Evolutionary conservation across 176 grass and related monocot genomes (phyloP).

Genomic region (Olyra latifolia): DNA sequence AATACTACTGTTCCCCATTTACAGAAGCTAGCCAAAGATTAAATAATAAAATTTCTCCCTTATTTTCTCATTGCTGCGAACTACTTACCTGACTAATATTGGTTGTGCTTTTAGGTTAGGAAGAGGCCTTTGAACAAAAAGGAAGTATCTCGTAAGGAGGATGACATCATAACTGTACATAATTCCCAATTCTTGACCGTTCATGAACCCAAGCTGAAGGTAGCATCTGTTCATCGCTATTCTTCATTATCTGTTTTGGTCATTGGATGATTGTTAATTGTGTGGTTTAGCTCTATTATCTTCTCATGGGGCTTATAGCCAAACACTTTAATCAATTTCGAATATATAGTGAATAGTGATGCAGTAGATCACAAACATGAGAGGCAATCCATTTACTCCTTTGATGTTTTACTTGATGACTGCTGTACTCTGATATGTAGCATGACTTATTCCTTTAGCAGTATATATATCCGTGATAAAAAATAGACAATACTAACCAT

Average conservation of each 20-base stretch:
- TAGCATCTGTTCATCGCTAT: conserved; percentile 27
- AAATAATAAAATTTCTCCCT: not conserved
- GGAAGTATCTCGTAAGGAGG: conserved; percentile 88
- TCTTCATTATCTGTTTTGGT: conserved; percentile 8
- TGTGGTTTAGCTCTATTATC: not conserved
- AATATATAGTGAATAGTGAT: not conserved
- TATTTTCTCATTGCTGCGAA: conserved; percentile 5
- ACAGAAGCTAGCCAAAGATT: not conserved
- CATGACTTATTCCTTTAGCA: not conserved
- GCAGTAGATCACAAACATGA: conserved; percentile 7
- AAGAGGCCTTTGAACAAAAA: conserved; percentile 98
- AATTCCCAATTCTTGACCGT: conserved; percentile 67
- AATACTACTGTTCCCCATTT: not conserved
- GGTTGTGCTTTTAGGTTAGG: conserved; percentile 60
- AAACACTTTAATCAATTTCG: not conserved
- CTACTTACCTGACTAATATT: conserved; percentile 4
- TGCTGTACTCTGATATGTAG: not conserved
- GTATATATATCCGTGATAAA: conserved; percentile 13
- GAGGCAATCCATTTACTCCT: conserved; percentile 6
- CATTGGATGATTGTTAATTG: not conserved
- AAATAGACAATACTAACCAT: not conserved
- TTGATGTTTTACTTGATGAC: not conserved
- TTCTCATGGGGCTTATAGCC: not conserved
- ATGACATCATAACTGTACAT: conserved; percentile 86
- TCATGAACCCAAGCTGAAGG: conserved; percentile 94